Evolutionary conservation across 345 rosid species (phyloP).

Genomic region (Angophora floribunda): DNA sequence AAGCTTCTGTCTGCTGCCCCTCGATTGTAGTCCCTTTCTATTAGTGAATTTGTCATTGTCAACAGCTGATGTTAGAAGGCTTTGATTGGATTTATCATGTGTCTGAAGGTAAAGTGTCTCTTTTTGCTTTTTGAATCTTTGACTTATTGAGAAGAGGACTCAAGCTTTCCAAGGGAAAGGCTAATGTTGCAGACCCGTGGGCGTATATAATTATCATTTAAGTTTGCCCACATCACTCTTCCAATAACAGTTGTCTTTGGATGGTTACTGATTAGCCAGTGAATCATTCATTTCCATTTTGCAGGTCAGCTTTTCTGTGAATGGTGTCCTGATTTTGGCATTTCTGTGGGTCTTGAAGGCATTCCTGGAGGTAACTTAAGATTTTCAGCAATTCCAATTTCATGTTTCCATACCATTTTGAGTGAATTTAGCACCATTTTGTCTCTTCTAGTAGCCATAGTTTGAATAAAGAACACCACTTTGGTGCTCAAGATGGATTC

Average conservation of each 20-base stretch:
- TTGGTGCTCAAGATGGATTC: background rate
- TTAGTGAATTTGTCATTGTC: background rate
- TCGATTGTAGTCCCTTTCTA: background rate
- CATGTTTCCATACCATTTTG: background rate
- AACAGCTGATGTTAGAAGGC: background rate
- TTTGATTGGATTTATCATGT: background rate
- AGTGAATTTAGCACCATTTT: background rate
- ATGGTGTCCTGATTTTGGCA: conserved; percentile 70
- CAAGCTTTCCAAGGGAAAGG: background rate
- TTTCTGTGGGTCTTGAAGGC: conserved; percentile 89
- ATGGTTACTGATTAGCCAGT: background rate
- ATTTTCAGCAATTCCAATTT: background rate
- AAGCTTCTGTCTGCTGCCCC: background rate
- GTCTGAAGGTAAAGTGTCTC: background rate
- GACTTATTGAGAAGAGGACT: background rate
- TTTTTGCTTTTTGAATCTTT: background rate
- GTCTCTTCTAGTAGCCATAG: background rate
- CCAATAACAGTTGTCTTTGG: background rate
- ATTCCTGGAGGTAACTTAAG: conserved; percentile 69
- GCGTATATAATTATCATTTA: background rate
- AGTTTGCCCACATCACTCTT: background rate
- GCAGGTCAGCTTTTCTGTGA: conserved; percentile 84
- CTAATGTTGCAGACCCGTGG: background rate
- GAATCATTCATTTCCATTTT: background rate
- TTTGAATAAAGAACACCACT: background rate